These are phyloP conservation scores for Thinopyrum elongatum DNA, from an alignment of 176 grass and related monocot species.

Conservation along the genomic window DNA sequence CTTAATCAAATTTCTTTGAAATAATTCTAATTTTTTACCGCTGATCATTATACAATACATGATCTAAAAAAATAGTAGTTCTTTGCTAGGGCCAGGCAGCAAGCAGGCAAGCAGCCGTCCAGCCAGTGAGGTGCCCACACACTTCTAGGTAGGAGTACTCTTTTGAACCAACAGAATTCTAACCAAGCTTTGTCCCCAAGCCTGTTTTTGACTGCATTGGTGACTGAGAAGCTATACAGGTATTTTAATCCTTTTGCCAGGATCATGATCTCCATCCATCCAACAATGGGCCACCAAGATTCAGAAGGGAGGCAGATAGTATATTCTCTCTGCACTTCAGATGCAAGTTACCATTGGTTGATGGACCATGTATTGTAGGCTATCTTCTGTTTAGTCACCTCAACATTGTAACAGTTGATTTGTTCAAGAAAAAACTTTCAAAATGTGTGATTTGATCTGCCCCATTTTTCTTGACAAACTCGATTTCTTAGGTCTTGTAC, in stretches of 20 bases:
- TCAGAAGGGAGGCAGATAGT: constrained; percentile 42
- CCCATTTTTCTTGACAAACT: constrained; percentile 37
- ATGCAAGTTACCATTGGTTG: constrained; percentile 36
- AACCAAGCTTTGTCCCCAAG: constrained; percentile 56
- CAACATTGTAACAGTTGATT: constrained; percentile 34
- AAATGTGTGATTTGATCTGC: constrained; percentile 28
- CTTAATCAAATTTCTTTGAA: background rate
- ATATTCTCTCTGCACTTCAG: constrained; percentile 29
- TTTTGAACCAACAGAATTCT: constrained; percentile 60
- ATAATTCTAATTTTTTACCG: background rate
- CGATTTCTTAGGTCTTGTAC: constrained; percentile 5
- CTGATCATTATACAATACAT: background rate
- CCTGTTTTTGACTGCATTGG: constrained; percentile 71
- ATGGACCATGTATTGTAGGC: constrained; percentile 29
- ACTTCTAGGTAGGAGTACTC: constrained; percentile 44
- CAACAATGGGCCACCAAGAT: constrained; percentile 36
- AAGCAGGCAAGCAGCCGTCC: constrained; percentile 27
- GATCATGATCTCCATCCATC: constrained; percentile 35
- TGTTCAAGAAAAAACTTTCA: constrained; percentile 21
- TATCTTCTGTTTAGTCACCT: constrained; percentile 30
- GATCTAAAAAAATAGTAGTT: background rate
- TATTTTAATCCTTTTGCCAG: constrained; percentile 32
- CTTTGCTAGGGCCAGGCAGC: constrained; percentile 28
- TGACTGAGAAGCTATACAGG: constrained; percentile 47
- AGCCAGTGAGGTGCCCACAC: constrained; percentile 46